A percentile compares a stretch with the other conserved stretches of the same genome.
Conservation (phyloP, 2,329 filamentous ascomycete species). For the Fusarium tuaranense region DNA sequence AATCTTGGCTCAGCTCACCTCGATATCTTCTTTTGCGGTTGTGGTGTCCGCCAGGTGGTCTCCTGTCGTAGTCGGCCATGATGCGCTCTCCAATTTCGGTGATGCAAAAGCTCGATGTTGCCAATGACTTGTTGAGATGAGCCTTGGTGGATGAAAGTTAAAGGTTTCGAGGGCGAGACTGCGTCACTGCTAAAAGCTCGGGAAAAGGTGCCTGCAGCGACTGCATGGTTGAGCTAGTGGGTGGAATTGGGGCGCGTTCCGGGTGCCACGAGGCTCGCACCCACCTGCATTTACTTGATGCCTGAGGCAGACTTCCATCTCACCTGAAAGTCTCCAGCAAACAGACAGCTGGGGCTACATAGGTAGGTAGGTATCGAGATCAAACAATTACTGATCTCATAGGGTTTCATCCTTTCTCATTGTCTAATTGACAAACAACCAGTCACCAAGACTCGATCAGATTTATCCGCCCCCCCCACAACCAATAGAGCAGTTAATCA, state of each 20-base stretch:
- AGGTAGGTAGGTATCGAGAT: neutral
- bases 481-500: conserved; percentile 21
- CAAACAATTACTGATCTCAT: neutral
- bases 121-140: conserved; percentile 20
- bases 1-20: conserved; percentile 64
- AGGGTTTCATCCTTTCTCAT: neutral
- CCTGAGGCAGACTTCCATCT: conserved; percentile 34
- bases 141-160: conserved; percentile 20
- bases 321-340: neutral
- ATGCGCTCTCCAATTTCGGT: conserved; percentile 29
- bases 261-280: conserved; percentile 33
- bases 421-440: neutral
- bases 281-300: conserved; percentile 8
- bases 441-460: neutral
- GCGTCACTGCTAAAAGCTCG: conserved; percentile 41
- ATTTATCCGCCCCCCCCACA: neutral
- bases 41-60: conserved; percentile 65
- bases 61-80: conserved; percentile 69
- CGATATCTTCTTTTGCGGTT: conserved; percentile 83
- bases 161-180: conserved; percentile 26
- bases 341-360: neutral
- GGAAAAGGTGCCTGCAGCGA: conserved; percentile 28
- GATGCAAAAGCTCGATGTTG: conserved; percentile 1
- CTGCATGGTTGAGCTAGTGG: conserved; percentile 28
- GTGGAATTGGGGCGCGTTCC: conserved; percentile 24